phyloP scores from a whole-genome alignment of 148 eudicot genomes.

The Fagopyrum homotropicum region DNA sequence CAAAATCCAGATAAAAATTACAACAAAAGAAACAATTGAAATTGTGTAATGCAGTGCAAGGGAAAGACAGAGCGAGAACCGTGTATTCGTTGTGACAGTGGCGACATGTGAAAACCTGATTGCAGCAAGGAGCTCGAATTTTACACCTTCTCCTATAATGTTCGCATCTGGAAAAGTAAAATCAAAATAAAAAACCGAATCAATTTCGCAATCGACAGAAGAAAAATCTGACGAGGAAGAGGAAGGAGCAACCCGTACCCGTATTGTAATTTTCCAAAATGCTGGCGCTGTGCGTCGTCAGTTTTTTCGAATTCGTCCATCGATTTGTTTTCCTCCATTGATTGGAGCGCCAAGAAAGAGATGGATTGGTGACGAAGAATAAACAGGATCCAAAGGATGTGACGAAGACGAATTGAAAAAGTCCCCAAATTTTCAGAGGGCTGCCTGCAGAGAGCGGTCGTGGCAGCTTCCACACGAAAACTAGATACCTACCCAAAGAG shows the following conservation, averaged over 20 bases:
- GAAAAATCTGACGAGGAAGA: background rate
- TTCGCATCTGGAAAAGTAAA: constrained; percentile 51
- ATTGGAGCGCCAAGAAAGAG: constrained; percentile 2
- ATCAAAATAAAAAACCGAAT: constrained; percentile 9
- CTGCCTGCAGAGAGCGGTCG: constrained; percentile 6
- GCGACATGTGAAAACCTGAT: constrained; percentile 82
- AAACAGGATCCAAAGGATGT: background rate
- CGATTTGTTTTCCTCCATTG: constrained; percentile 10
- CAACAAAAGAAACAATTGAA: background rate
- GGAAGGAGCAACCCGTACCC: constrained; percentile 30
- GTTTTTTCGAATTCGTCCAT: background rate
- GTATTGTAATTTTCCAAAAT: constrained; percentile 35
- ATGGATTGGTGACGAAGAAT: background rate
- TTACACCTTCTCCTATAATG: constrained; percentile 92
- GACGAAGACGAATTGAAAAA: background rate
- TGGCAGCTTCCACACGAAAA: background rate
- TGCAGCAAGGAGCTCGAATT: constrained; percentile 96
- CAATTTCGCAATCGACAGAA: background rate
- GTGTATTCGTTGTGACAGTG: constrained; percentile 91
- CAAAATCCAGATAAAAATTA: constrained; percentile 7
- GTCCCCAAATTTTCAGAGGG: background rate
- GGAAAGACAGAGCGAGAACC: constrained; percentile 23
- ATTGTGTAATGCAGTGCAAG: background rate
- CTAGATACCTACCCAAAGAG: background rate
- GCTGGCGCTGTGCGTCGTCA: constrained; percentile 15